Conservation (phyloP, 2,329 filamentous ascomycete genomes). For the Zymoseptoria brevis region DNA sequence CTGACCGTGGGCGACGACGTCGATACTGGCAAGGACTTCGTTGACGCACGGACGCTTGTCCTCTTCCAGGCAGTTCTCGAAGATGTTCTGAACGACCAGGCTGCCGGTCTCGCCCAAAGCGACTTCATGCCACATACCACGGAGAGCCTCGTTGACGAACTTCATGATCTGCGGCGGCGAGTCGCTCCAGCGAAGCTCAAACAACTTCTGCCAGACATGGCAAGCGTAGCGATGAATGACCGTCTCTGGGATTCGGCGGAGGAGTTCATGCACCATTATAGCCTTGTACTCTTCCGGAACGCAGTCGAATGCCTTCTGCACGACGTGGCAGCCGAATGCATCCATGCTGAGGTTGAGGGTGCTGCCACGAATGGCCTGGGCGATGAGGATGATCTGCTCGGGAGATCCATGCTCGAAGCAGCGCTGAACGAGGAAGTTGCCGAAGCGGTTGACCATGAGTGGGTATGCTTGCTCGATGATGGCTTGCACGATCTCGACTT, state of each 20-base stretch:
- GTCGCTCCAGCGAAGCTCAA: conserved; percentile 91
- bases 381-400: conserved; percentile 91
- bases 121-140: conserved; percentile 98
- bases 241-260: conserved; percentile 91
- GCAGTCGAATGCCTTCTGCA: conserved; percentile 97
- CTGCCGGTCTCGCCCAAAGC: conserved; percentile 95
- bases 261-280: conserved; percentile 95
- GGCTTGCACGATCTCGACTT: conserved; percentile 92
- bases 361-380: conserved; percentile 86
- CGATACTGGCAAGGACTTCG: conserved; percentile 89
- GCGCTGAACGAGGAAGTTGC: conserved; percentile 95
- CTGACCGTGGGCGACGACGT: conserved; percentile 92
- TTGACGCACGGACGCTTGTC: conserved; percentile 99
- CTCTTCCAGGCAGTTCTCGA: conserved; percentile 97
- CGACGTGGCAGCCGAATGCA: conserved; percentile 93
- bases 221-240: conserved; percentile 98
- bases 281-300: conserved; percentile 97
- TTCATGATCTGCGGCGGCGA: conserved; percentile 97
- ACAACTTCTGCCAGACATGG: conserved; percentile 99
- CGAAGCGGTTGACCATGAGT: conserved; percentile 96
- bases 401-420: conserved; percentile 97
- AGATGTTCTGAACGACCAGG: conserved; percentile 97
- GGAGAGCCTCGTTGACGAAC: conserved; percentile 89
- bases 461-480: conserved; percentile 93
- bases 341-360: conserved; percentile 96